Evolutionary conservation across 805 yeast species (phyloP), one percentile per base, ranked within the genome.

Genomic region (Metschnikowia cerradonensis): DNA sequence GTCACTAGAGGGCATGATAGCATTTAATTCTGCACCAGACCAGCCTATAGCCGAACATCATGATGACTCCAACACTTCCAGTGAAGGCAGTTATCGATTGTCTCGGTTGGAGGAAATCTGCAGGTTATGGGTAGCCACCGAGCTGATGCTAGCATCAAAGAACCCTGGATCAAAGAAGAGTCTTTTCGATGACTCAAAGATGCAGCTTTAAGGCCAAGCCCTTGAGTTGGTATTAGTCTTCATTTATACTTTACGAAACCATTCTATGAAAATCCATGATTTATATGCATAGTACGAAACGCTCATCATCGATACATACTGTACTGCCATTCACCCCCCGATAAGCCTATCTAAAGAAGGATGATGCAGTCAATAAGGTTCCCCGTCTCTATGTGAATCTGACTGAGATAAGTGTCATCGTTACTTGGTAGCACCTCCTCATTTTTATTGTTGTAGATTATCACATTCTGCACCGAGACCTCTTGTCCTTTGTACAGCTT

Each of bases 51-150:
- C 19, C 11, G 36, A n/a, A 8, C n/a, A 40, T 35, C 43, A 41
- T 11, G 20, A 8, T 2, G 40, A 20, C 7, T 15, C 41, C 19
- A 34, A 17, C 4, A 11, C 36, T 20, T 39, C 30, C 6, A 14
- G 33, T 4, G 45, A 46, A 6, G 41, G 59, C 33, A 61, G 59
- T 26, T 60, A 58, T 13, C 53, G 66, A 19, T 76, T 67, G 63
- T 78, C 76, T 5, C 68, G 66, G 41, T 66, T 85, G 51, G 81
- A 82, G 55, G 76, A 79, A 49, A 67, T 84, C 26, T 71, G 83
- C 46, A 80, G 81, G 60, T 60, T 84, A 42, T 84, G 87, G 86
- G 73, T 78, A 2, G 81, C 87, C 72, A 80, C 86, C 7, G 88
- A 83, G 59, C 80, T 80, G 58, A 67, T 49, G 78, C 60, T 61